A percentile compares a stretch with the other conserved stretches of the same genome.
These are phyloP conservation scores for Lentinus brumalis DNA, from an alignment of 768 basidiomycete species.

Conservation along the genomic window DNA sequence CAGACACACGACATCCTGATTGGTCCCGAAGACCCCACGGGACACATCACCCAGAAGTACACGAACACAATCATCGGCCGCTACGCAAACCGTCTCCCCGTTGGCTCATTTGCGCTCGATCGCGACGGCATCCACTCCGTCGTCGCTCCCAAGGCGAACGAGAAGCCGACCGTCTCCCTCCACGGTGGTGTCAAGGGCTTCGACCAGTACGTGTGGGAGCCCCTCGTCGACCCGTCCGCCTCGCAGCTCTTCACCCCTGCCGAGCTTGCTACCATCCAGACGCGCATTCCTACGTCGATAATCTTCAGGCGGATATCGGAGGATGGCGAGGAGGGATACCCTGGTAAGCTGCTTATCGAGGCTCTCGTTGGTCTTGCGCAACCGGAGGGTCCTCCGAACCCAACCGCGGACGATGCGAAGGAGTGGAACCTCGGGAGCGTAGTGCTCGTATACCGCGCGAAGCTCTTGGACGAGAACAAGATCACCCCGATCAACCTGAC, in stretches of 20 bases:
- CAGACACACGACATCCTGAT: constrained; percentile 79
- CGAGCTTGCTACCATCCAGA: constrained; percentile 50
- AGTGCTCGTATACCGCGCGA: constrained; percentile 69
- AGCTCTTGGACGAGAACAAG: constrained; percentile 48
- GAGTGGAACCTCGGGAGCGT: constrained; percentile 65
- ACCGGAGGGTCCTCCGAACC: constrained; percentile 31
- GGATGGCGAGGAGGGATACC: constrained; percentile 74
- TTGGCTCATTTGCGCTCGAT: constrained; percentile 46
- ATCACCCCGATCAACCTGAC: constrained; percentile 79
- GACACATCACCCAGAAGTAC: constrained; percentile 64
- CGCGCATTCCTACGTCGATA: constrained; percentile 38
- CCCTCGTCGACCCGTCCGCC: constrained; percentile 39
- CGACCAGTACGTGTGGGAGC: constrained; percentile 57
- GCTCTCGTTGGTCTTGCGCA: constrained; percentile 32
- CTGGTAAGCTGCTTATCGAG: constrained; percentile 62
- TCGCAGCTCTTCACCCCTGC: constrained; percentile 54
- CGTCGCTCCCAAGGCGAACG: constrained; percentile 38
- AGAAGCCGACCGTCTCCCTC: constrained; percentile 54
- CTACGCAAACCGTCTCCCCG: constrained; percentile 73
- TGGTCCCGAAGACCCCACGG: constrained; percentile 65
- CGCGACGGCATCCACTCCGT: constrained; percentile 53
- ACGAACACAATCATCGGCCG: constrained; percentile 73
- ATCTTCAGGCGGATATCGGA: constrained; percentile 60
- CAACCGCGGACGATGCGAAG: constrained; percentile 20
- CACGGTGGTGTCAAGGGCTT: constrained; percentile 74